These are phyloP conservation scores for Cinnamomum chago DNA, from an alignment of 164 flowering plant genomes.

Conservation along the genomic window DNA sequence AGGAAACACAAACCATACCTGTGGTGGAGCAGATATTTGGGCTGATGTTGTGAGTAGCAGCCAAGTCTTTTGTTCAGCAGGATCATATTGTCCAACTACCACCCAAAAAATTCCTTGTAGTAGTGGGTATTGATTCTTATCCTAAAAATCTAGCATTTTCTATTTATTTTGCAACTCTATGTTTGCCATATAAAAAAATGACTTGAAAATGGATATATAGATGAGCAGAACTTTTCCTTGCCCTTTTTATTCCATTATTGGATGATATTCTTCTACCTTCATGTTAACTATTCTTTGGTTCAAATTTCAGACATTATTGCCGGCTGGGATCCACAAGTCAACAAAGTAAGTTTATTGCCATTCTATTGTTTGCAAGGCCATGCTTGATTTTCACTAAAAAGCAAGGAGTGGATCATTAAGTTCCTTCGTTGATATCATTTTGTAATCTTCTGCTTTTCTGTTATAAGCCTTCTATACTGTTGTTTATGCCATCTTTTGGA, in stretches of 20 bases:
- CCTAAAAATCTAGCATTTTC: conserved; percentile 19
- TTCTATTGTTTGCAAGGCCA: no score
- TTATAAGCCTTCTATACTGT: not conserved
- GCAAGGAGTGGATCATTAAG: no score
- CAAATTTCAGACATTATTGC: conserved; percentile 82
- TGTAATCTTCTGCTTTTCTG: no score
- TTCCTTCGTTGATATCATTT: no score
- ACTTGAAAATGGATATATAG: no score
- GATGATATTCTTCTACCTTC: no score
- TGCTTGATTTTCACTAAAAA: no score
- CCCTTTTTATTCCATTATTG: no score
- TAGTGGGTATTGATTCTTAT: conserved; percentile 61
- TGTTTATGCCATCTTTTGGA: no score
- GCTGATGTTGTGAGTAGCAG: conserved; percentile 59
- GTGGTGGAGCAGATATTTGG: conserved; percentile 96
- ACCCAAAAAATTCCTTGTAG: conserved; percentile 58
- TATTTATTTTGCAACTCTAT: not conserved
- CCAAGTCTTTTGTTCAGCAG: conserved; percentile 87
- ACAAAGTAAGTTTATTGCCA: conserved; percentile 39
- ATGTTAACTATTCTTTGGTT: not conserved
- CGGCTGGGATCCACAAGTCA: conserved; percentile 76
- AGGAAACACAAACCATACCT: conserved; percentile 63
- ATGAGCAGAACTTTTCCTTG: no score
- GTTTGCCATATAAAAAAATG: no score
- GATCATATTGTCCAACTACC: conserved; percentile 87